These are phyloP conservation scores for Linum lewisii DNA, from an alignment of 345 rosid genomes.

Conservation along the genomic window DNA sequence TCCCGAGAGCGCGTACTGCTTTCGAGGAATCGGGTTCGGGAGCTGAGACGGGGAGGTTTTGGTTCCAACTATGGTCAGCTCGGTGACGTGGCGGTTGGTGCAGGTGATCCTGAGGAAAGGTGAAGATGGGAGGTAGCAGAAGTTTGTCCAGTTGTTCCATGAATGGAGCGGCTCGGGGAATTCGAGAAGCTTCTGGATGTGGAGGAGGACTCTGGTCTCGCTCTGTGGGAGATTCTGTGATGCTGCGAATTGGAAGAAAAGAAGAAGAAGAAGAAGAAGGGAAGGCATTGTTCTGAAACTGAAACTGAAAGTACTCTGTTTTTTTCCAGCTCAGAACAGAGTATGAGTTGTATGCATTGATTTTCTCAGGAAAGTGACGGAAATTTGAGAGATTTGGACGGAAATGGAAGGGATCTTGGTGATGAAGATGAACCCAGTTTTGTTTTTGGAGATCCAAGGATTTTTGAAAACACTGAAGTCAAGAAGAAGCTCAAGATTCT, in stretches of 20 bases:
- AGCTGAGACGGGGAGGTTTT: slow-evolving; percentile 27
- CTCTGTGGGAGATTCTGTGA: slow-evolving; percentile 49
- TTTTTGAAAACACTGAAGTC: too few species aligned
- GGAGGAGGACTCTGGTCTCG: slow-evolving; percentile 47
- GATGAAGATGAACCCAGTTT: not conserved
- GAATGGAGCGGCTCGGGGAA: slow-evolving; percentile 58
- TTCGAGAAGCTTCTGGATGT: slow-evolving; percentile 53
- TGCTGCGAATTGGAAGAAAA: slow-evolving; percentile 23
- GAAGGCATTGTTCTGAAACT: slow-evolving; percentile 4
- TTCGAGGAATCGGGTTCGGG: slow-evolving; percentile 12
- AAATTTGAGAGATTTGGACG: not conserved
- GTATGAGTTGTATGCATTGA: not conserved
- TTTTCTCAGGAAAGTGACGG: slow-evolving; percentile 14
- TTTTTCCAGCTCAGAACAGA: too few species aligned
- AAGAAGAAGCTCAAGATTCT: too few species aligned
- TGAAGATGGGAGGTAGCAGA: slow-evolving; percentile 59
- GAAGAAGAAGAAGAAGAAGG: slow-evolving; percentile 10
- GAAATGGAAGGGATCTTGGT: not conserved
- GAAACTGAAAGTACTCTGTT: not conserved
- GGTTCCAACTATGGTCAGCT: slow-evolving; percentile 57
- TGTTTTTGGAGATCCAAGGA: too few species aligned
- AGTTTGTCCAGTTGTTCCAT: slow-evolving; percentile 70
- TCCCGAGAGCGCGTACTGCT: slow-evolving; percentile 30
- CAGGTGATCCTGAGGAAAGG: slow-evolving; percentile 53
- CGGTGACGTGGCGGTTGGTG: slow-evolving; percentile 37